Evolutionary conservation across 2,329 filamentous ascomycete genomes (phyloP).

Genomic region (Colletotrichum spaethianum): DNA sequence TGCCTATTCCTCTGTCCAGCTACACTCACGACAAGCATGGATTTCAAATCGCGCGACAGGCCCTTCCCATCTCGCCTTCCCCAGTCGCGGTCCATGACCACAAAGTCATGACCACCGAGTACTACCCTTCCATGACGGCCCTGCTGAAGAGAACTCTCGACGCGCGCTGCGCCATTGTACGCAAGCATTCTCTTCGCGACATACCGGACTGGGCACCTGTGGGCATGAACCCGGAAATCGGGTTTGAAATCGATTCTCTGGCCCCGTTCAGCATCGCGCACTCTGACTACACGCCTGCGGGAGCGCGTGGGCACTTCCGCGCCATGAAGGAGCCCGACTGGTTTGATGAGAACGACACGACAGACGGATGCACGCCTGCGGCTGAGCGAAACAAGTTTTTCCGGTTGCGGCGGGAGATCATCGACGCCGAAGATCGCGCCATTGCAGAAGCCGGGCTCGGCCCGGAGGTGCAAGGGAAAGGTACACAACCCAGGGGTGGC

Average conservation of each 20-base stretch:
- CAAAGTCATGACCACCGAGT: constrained; percentile 1
- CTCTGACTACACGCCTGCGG: constrained; percentile 30
- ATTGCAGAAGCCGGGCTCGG: neutral
- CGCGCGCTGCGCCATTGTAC: constrained; percentile 13
- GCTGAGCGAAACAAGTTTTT: neutral
- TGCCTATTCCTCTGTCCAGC: neutral
- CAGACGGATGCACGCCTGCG: neutral
- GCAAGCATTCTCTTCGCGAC: constrained; percentile 28
- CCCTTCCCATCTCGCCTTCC: constrained; percentile 12
- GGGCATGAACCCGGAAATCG: constrained; percentile 28
- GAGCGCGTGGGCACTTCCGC: constrained; percentile 27
- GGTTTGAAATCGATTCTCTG: constrained; percentile 17
- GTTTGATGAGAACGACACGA: neutral
- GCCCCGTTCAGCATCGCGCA: constrained; percentile 30
- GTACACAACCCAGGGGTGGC: constrained; percentile 1
- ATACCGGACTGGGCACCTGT: constrained; percentile 14
- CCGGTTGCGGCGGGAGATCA: neutral
- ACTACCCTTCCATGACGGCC: constrained; percentile 23
- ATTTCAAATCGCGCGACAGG: constrained; percentile 17
- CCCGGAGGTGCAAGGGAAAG: constrained; percentile 7
- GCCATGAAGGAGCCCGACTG: constrained; percentile 17
- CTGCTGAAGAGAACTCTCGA: constrained; percentile 11
- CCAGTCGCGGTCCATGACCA: constrained; percentile 16
- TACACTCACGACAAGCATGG: constrained; percentile 24
- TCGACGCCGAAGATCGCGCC: neutral